Conservation (phyloP, 345 rosid genomes). For the Mangifera indica region DNA sequence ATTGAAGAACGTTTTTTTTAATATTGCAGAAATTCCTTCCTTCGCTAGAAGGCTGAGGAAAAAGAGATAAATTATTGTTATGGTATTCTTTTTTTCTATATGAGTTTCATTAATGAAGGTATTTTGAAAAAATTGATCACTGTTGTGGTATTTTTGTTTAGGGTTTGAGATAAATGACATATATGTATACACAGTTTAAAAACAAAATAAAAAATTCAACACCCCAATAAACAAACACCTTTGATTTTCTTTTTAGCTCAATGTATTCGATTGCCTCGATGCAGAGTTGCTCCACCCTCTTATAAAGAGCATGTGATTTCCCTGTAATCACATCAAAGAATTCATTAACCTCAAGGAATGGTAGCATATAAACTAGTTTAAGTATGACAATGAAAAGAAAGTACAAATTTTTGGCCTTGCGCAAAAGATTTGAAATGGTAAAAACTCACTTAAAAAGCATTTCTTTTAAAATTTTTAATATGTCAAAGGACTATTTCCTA, state of each 20-base stretch:
- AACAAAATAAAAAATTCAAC: no score
- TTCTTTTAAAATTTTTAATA: not conserved
- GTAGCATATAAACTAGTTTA: not conserved
- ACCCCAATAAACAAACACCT: constrained; percentile 58
- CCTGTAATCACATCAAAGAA: constrained; percentile 46
- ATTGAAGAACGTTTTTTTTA: no score
- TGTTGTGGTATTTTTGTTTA: no score
- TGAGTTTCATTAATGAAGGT: no score
- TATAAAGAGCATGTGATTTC: constrained; percentile 98
- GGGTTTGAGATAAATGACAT: no score
- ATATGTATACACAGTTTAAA: no score
- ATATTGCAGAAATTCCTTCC: no score
- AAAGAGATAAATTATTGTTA: no score
- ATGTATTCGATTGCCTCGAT: constrained; percentile 92
- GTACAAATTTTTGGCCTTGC: not conserved
- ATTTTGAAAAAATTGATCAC: no score
- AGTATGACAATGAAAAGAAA: constrained; percentile 6
- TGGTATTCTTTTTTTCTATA: no score
- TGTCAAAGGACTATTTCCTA: no score
- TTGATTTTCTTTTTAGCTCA: constrained; percentile 81
- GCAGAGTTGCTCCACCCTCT: constrained; percentile 98
- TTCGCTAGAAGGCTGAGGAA: no score
- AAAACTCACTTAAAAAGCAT: not conserved
- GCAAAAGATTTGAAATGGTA: not conserved
- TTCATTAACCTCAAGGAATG: not conserved